Percentiles rank a stretch among this genome's conserved stretches.
phyloP scores from a whole-genome alignment of 192 early-diverging fungal genomes.

The Paraglomus occultum region DNA sequence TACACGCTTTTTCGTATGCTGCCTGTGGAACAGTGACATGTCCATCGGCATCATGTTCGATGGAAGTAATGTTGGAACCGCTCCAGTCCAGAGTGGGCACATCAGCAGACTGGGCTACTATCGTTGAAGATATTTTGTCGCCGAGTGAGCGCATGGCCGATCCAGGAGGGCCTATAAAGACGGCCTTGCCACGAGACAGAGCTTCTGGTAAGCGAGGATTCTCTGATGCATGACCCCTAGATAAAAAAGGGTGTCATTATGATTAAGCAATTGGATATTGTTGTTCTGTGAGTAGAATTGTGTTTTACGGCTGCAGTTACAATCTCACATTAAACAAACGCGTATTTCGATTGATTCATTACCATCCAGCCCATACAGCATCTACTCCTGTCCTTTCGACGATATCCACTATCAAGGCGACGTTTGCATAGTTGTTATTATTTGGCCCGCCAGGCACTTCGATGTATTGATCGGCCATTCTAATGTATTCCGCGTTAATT shows the following conservation, averaged over 20 bases:
- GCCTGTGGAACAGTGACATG: constrained; percentile 80
- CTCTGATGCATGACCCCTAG: constrained; percentile 96
- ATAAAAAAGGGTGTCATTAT: not conserved
- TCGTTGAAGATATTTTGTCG: constrained; percentile 99
- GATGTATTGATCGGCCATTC: constrained; percentile 98
- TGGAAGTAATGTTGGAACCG: constrained; percentile 81
- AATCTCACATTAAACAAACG: not conserved
- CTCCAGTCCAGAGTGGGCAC: constrained; percentile 97
- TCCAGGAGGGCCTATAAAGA: constrained; percentile 97
- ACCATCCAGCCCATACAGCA: constrained; percentile 97
- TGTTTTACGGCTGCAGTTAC: not conserved
- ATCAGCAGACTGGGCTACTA: constrained; percentile 95
- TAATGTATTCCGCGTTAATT: constrained; percentile 98
- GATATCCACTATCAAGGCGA: constrained; percentile 97
- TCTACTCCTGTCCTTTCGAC: constrained; percentile 94
- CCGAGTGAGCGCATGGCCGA: constrained; percentile 98
- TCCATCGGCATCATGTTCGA: constrained; percentile 63
- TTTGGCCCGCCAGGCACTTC: constrained; percentile 96
- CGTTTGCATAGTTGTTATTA: constrained; percentile 99
- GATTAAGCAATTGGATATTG: not conserved
- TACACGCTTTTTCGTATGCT: constrained; percentile 79
- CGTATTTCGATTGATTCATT: constrained; percentile 28
- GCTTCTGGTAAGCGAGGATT: constrained; percentile 95
- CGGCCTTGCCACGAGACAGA: constrained; percentile 78
- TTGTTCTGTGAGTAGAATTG: not conserved